Evolutionary conservation across 2,329 filamentous ascomycete genomes (phyloP), one percentile per base, ranked within the genome.

Genomic region (Emericellopsis cladophorae): DNA sequence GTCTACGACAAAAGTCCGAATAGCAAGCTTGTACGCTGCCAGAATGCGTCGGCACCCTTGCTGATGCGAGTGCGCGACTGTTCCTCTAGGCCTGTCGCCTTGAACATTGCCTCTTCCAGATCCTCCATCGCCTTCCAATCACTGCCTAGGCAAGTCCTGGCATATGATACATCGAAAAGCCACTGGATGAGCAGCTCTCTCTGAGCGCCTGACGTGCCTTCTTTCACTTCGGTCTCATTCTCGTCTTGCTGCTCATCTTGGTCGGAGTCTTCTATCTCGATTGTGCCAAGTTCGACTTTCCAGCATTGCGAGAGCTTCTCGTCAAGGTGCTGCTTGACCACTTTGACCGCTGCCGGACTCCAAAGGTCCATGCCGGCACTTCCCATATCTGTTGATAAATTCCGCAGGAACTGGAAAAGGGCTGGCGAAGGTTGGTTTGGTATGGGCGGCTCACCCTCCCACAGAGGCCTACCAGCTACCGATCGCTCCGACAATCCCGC

Each of bases 381-480:
- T 4, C 72, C 72, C 86, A 95, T 93, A 5, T 70, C 66, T 37
- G 65, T 62, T 5, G 76, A 74, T 23, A 94, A 54, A 36, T 68
- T 68, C 21, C 77, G 75, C 38, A 95, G 53, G 41, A 93, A 79
- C 44, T 72, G 74, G 54, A 94, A 94, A 0, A 78, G 66, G 16
- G 71, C 69, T 0, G 85, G 79, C 0, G 86, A 90, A 1, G 87
- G 87, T 51, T 92, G 85, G 6, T 78, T 70, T 0, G 90, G 90
- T 34, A 95, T 57, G 22, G 76, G 67, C 0, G 84, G 84, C 31
- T 75, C 67, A 1, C 84, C 84, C 54, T 40, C 39, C 39, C 39
- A 40, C 0, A 95, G 65, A 1, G 74, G 69, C 40, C 79, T 70
- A 7, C 81, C 79, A 2, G 71, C 68, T 1, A 84, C 69, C 23